These are phyloP conservation scores for Malus hybrid DNA, from an alignment of 331 rosid genomes.

Conservation along the genomic window DNA sequence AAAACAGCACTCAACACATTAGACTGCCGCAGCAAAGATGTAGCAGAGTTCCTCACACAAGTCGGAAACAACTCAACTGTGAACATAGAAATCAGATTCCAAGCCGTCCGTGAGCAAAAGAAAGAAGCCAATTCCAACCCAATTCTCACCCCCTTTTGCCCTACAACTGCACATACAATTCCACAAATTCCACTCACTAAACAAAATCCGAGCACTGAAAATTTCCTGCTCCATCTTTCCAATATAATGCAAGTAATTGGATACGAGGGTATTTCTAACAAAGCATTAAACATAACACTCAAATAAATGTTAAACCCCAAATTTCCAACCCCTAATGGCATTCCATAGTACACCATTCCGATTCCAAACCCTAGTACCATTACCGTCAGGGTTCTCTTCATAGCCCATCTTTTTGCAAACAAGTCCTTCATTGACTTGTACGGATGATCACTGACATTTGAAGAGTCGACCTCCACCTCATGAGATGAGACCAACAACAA, in stretches of 20 bases:
- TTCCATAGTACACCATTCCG: constrained; percentile 39
- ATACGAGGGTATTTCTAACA: constrained; percentile 25
- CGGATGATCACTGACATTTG: neutral
- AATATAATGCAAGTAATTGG: constrained; percentile 15
- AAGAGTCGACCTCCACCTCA: neutral
- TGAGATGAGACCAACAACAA: neutral
- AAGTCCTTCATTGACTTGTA: constrained; percentile 15
- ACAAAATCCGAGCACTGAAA: constrained; percentile 12
- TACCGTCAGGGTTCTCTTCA: constrained; percentile 4
- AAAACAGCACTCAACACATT: constrained; percentile 20
- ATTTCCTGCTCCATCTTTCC: constrained; percentile 22
- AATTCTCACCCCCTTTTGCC: neutral
- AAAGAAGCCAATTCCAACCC: constrained; percentile 19
- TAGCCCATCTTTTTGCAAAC: constrained; percentile 21
- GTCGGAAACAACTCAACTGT: constrained; percentile 34
- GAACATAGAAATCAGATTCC: constrained; percentile 17
- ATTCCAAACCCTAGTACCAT: constrained; percentile 33
- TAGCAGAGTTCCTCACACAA: constrained; percentile 33
- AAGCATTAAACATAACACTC: constrained; percentile 18
- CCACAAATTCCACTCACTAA: constrained; percentile 21
- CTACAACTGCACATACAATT: constrained; percentile 13
- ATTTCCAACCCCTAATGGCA: constrained; percentile 34
- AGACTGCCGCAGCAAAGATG: constrained; percentile 27
- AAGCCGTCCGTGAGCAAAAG: constrained; percentile 20
- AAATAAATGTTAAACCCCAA: constrained; percentile 29